phyloP scores from a whole-genome alignment of 1,284 basidiomycete species.

The Tremellales sp. region DNA sequence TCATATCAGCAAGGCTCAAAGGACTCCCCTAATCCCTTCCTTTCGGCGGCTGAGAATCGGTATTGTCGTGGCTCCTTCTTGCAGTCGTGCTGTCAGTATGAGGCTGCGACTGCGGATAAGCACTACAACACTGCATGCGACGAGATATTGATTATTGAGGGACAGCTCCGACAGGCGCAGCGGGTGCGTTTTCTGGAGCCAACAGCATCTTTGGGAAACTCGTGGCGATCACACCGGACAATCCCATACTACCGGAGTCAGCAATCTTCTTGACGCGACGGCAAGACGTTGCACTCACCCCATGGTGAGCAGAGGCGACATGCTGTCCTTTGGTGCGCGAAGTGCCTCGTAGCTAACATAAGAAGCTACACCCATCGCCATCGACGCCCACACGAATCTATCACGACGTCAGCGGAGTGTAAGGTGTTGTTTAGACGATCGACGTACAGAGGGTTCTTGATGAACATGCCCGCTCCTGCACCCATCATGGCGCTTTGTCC shows the following conservation, averaged over 20 bases:
- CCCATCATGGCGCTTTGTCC: constrained; percentile 36
- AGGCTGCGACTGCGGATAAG: neutral
- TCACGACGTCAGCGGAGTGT: neutral
- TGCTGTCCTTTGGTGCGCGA: constrained; percentile 29
- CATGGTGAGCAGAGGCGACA: constrained; percentile 34
- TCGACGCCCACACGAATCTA: constrained; percentile 40
- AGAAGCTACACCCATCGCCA: constrained; percentile 29
- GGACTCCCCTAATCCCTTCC: too few species aligned
- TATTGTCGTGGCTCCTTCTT: too few species aligned
- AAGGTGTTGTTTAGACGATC: neutral
- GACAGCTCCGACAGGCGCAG: neutral
- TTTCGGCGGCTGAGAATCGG: too few species aligned
- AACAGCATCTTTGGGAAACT: constrained; percentile 38
- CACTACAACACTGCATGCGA: neutral
- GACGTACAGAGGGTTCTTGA: constrained; percentile 45
- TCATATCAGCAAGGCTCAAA: too few species aligned
- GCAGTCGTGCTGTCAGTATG: too few species aligned
- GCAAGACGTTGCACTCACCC: constrained; percentile 23
- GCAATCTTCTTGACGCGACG: neutral
- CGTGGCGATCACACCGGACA: constrained; percentile 36
- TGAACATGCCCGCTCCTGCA: constrained; percentile 46
- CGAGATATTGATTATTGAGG: too few species aligned
- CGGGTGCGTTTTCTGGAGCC: constrained; percentile 12
- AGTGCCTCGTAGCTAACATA: constrained; percentile 38
- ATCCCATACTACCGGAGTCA: constrained; percentile 29